Evolutionary conservation across 805 yeast species (phyloP), one percentile per base, ranked within the genome.

Genomic region (Schwanniomyces polymorphus): DNA sequence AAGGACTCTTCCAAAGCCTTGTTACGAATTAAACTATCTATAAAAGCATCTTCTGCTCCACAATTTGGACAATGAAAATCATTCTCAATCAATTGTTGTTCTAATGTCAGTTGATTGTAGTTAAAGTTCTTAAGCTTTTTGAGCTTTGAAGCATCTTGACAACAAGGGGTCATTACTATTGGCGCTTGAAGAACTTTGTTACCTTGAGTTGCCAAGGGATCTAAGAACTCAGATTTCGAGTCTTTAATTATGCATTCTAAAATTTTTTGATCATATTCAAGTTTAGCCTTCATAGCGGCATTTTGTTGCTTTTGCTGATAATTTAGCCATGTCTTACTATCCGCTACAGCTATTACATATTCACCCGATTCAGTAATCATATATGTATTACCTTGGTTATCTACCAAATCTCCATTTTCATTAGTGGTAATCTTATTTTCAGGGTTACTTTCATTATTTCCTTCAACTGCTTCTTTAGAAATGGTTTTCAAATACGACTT

Each of bases 331-430:
- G 97, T 86, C 58, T 84, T 85, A 37, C 83, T 80, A 68, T 94
- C 99, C 0, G 98, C 98, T 50, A 91, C 83, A n/a, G 96, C 97
- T 42, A 90, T 86, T 4, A 94, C 99, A 63, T 88, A 94, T 58
- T 91, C 88, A 42, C 99, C 99, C 29, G 90, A 94, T 43, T 91
- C 98, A 27, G 91, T 91, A 55, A 94, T 82, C 86, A 94, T 82
- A 48, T 86, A 86, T 37, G 82, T 80, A 59, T 79, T 73, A 1
- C 78, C 78, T 38, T 72, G 72, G n/a, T 61, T 63, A 51, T 74
- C 78, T 7, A 73, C 68, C 53, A 73, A 59, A 45, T 72, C 76
- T 4, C 78, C 78, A 44, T 70, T 66, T 21, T 72, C 78, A 45
- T 69, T 72, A 5, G 71, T 61, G 5, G 65, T 58, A 3, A 70